These are phyloP conservation scores for Aspergillus bombycis DNA, from an alignment of 2,329 filamentous ascomycete genomes.

Conservation along the genomic window DNA sequence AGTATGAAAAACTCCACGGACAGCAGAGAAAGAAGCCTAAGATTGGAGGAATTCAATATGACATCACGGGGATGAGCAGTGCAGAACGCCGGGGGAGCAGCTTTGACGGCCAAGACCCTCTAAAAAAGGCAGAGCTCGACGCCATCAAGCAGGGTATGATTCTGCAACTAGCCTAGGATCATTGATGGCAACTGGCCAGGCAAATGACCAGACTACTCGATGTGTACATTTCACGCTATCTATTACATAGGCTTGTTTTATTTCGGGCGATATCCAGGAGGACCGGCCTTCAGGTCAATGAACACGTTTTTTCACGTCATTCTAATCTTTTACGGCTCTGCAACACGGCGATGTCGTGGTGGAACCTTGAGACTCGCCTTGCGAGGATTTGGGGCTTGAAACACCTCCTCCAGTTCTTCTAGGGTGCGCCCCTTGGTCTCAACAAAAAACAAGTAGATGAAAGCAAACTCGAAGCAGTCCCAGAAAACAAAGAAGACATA, in stretches of 20 bases:
- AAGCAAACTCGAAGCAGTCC: constrained; percentile 27
- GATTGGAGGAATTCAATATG: constrained; percentile 45
- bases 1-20: neutral
- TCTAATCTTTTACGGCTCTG: neutral
- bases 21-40: constrained; percentile 5
- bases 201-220: neutral
- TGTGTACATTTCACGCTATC: neutral
- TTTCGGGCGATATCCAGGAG: neutral
- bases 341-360: neutral
- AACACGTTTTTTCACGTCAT: too few species aligned
- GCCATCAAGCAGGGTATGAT: constrained; percentile 43
- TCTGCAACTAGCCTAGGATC: constrained; percentile 20
- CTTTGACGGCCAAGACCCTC: constrained; percentile 42
- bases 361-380: constrained; percentile 20
- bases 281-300: neutral
- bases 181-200: neutral
- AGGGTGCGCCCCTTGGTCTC: constrained; percentile 37
- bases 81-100: constrained; percentile 35
- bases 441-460: constrained; percentile 38
- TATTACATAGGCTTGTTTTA: neutral
- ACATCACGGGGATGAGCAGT: constrained; percentile 40
- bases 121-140: constrained; percentile 36
- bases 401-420: constrained; percentile 39
- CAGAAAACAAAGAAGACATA: constrained; percentile 51
- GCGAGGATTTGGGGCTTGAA: constrained; percentile 42